Conservation (phyloP, 208 protist genomes). For the Acanthamoeba castellanii region DNA sequence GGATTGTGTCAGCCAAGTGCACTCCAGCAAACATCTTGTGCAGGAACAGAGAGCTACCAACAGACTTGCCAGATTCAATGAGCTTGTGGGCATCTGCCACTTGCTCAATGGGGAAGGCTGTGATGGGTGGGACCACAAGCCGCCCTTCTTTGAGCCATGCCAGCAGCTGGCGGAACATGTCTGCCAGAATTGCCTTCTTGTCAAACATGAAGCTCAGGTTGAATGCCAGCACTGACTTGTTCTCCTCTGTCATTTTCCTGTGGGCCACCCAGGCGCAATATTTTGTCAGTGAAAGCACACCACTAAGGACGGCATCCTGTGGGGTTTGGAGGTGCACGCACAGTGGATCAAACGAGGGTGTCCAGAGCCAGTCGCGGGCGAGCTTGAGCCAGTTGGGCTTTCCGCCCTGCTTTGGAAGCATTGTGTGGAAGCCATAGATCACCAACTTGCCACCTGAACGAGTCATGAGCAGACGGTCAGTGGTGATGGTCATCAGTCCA, state of each 20-base stretch:
- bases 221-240: conserved; percentile 29
- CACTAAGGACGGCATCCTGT: too few species aligned
- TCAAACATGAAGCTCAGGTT: conserved; percentile 66
- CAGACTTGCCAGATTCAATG: conserved; percentile 10
- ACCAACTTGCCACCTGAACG: conserved; percentile 22
- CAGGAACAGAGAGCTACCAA: not conserved
- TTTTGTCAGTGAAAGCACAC: not conserved
- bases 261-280: not conserved
- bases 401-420: conserved; percentile 13
- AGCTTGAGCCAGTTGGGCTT: conserved; percentile 57
- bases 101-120: conserved; percentile 10
- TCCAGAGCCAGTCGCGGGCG: conserved; percentile 24
- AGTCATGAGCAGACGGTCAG: not conserved
- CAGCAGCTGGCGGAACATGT: conserved; percentile 37
- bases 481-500: not conserved
- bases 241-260: conserved; percentile 47
- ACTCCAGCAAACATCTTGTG: not conserved
- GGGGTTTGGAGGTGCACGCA: not conserved
- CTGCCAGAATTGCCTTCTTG: conserved; percentile 1
- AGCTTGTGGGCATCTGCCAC: conserved; percentile 44
- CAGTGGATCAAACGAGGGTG: conserved; percentile 40
- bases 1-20: not conserved
- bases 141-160: not conserved
- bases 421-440: conserved; percentile 53
- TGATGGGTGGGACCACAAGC: not conserved